Base-by-base conservation (phyloP, 345 rosid species). In the Citrus medica region DNA sequence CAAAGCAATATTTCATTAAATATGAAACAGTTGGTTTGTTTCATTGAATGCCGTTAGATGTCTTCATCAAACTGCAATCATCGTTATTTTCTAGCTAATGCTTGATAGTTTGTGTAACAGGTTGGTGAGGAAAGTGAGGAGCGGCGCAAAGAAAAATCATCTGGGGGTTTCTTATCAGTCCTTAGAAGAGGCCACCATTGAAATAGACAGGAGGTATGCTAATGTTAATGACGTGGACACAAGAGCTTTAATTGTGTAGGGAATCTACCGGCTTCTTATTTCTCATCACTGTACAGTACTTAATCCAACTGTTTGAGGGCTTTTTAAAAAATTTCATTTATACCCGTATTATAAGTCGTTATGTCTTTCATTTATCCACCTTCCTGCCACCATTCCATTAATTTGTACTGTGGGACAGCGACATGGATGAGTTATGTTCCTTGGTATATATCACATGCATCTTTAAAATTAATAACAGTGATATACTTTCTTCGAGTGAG, bases 181-280 rank as follows among this genome's bases (percentile, higher is more conserved):
- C 92, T 95, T n/a, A 87, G 93, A 79, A 85, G 98, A 84, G 90
- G 94, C 82, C 97, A 93, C 79, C 94, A 88, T 56, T 87, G 82
- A 84, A 46, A 66, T n/a, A 21, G 46, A 73, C 61, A 7, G 24
- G 53, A 48, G 67, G 35, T 53, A 53, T 16, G 25, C 22, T 32
- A 27, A 46, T 53, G 69, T 67, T 32, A 22, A 68, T 59, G 78
- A 82, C 38, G 71, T 80, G 79, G 80, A 38, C 73, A 35, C 59
- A 55, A 65, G 55, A 16, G 27, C 69, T 42, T 33, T 28, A 59
- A 53, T 27, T 13, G 55, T 67, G 69, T 46, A 33, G 78, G 46
- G 37, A 64, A 42, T 75, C 51, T 21, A 64, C 46, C 48, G n/a
- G 76, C 76, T 10, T 13, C 73, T 4, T 70, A 55, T 82, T 60